Evolutionary conservation across 2,329 filamentous ascomycete species (phyloP).

Genomic region (Alternaria triticimaculans): DNA sequence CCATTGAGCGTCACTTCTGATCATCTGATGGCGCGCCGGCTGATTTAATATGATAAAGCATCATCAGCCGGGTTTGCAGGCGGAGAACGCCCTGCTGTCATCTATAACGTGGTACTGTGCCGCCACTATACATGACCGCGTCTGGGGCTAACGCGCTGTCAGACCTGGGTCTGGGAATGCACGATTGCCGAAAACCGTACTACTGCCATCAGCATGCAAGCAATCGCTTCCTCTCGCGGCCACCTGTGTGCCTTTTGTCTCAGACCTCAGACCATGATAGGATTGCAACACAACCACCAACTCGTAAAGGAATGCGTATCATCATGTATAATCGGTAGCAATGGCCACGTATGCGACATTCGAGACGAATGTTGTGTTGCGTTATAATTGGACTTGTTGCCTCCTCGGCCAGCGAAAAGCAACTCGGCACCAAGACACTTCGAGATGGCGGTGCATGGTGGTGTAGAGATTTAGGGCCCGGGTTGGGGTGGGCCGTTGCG

Average conservation of each 20-base stretch:
- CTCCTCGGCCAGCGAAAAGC: not conserved
- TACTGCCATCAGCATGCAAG: conserved; percentile 5
- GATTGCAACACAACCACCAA: not conserved
- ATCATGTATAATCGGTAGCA: conserved; percentile 1
- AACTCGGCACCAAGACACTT: not conserved
- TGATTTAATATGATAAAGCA: not conserved
- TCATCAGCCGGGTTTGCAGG: not conserved
- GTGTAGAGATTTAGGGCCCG: not conserved
- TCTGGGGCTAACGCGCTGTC: not conserved
- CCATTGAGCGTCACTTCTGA: not conserved
- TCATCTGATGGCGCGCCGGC: not conserved
- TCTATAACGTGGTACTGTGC: not conserved
- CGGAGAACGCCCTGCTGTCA: conserved; percentile 5
- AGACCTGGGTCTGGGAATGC: not conserved
- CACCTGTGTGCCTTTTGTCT: conserved; percentile 1
- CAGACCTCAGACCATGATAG: not conserved
- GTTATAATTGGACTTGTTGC: conserved; percentile 1
- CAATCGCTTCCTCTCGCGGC: not conserved
- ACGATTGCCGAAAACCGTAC: conserved; percentile 11
- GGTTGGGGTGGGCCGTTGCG: conserved; percentile 1
- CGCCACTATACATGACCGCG: not conserved
- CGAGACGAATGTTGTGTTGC: not conserved
- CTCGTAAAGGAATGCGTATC: conserved; percentile 1
- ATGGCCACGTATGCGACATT: not conserved
- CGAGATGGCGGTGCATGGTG: not conserved